Percentiles rank a stretch among this genome's conserved stretches.
Evolutionary conservation across 768 basidiomycete species (phyloP).

Genomic region (Psilocybe cubensis): DNA sequence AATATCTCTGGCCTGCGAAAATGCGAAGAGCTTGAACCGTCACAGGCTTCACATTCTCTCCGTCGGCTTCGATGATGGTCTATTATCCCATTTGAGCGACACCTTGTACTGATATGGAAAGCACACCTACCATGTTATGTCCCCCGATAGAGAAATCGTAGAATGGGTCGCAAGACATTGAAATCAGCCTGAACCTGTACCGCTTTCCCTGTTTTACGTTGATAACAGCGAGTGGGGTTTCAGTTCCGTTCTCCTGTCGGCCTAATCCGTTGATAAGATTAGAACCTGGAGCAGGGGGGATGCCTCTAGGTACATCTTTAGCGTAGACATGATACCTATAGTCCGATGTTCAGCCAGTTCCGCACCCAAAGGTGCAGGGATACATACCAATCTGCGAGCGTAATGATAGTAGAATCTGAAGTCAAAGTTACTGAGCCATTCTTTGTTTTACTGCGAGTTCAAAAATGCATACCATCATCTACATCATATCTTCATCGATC

Average conservation of each 20-base stretch:
- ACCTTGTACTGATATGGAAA: neutral
- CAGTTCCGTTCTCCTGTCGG: slow-evolving; percentile 40
- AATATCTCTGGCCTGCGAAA: slow-evolving; percentile 45
- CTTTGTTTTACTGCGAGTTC: neutral
- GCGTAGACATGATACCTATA: slow-evolving; percentile 34
- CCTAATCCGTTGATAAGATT: slow-evolving; percentile 54
- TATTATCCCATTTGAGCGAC: neutral
- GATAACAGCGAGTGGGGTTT: slow-evolving; percentile 39
- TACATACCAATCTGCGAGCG: slow-evolving; percentile 41
- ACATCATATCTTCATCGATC: slow-evolving; percentile 1
- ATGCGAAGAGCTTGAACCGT: slow-evolving; percentile 39
- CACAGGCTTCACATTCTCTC: slow-evolving; percentile 38
- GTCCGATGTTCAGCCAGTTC: neutral
- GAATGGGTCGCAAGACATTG: slow-evolving; percentile 48
- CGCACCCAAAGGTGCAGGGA: neutral
- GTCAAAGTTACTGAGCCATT: neutral
- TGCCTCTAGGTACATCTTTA: slow-evolving; percentile 22
- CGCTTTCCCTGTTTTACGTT: slow-evolving; percentile 36
- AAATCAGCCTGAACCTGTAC: slow-evolving; percentile 52
- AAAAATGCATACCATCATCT: slow-evolving; percentile 18
- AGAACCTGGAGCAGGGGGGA: slow-evolving; percentile 33
- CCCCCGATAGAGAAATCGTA: slow-evolving; percentile 49
- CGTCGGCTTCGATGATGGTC: slow-evolving; percentile 46
- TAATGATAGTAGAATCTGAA: slow-evolving; percentile 45
- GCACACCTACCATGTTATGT: slow-evolving; percentile 36